These are phyloP conservation scores for Biancaea sappan DNA, from an alignment of 306 rosid genomes.

Conservation along the genomic window DNA sequence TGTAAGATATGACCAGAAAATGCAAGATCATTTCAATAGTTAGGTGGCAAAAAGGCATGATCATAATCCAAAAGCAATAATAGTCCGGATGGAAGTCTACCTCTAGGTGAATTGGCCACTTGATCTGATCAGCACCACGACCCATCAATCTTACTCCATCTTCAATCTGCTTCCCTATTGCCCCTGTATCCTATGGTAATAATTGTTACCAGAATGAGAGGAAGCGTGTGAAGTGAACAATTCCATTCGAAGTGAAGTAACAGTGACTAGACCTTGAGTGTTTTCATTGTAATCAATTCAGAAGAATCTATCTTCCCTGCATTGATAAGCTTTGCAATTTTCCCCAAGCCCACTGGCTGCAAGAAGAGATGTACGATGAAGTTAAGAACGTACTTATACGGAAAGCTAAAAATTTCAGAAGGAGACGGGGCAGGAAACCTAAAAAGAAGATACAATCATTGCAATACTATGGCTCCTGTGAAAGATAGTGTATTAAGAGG, in stretches of 20 bases:
- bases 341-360: conserved; percentile 94
- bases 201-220: conserved; percentile 36
- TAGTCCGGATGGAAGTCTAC: conserved; percentile 43
- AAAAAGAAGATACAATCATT: not conserved
- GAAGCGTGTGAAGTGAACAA: conserved; percentile 30
- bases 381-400: not conserved
- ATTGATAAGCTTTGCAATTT: conserved; percentile 78
- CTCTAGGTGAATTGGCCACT: conserved; percentile 96
- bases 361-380: conserved; percentile 23
- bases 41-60: conserved; percentile 7
- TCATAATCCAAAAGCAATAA: conserved; percentile 25
- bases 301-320: conserved; percentile 92
- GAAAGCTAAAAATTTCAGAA: not conserved
- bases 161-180: conserved; percentile 86
- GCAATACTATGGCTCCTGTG: conserved; percentile 10
- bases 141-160: conserved; percentile 97
- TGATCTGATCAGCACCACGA: conserved; percentile 85
- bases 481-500: not conserved
- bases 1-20: conserved; percentile 1
- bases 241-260: conserved; percentile 31
- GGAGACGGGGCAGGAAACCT: not conserved
- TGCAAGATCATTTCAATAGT: not conserved
- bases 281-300: conserved; percentile 89
- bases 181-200: conserved; percentile 76
- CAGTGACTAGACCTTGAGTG: conserved; percentile 71